These are phyloP conservation scores for Metschnikowia chrysomelidarum DNA, from an alignment of 805 yeast genomes.

Conservation along the genomic window DNA sequence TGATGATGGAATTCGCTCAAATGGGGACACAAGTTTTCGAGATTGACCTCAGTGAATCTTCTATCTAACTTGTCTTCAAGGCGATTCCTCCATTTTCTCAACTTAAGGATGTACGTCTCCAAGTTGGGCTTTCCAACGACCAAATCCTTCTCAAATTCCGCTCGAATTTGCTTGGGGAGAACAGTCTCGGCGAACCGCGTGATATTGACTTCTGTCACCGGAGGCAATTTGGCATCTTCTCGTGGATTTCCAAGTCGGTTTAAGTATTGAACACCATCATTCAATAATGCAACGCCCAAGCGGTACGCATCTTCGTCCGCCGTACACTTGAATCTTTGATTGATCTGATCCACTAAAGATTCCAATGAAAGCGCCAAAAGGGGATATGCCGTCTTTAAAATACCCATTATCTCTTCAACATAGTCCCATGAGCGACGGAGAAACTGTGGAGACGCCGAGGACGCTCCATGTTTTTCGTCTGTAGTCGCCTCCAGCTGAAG, in stretches of 20 bases:
- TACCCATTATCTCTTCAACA: constrained; percentile 89
- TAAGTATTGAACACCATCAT: constrained; percentile 89
- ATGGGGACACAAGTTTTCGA: constrained; percentile 92
- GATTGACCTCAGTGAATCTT: constrained; percentile 70
- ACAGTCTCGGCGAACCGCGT: constrained; percentile 90
- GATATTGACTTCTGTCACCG: constrained; percentile 86
- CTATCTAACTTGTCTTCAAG: constrained; percentile 90
- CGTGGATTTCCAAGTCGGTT: constrained; percentile 84
- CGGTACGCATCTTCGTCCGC: constrained; percentile 97
- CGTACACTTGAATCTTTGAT: constrained; percentile 87
- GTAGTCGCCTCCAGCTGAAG: constrained; percentile 3
- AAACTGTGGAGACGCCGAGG: constrained; percentile 8
- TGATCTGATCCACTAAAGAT: constrained; percentile 92
- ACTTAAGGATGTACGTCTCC: constrained; percentile 77
- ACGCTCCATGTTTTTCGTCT: not conserved
- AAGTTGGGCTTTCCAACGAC: constrained; percentile 83
- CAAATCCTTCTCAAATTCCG: constrained; percentile 90
- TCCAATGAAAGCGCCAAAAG: constrained; percentile 88
- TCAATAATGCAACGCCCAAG: constrained; percentile 83
- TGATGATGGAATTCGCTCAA: constrained; percentile 97
- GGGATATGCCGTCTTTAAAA: constrained; percentile 95
- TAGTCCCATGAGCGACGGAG: constrained; percentile 87
- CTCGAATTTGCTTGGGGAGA: constrained; percentile 80
- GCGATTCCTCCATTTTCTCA: constrained; percentile 90
- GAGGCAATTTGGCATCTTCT: constrained; percentile 84